Evolutionary conservation across 495 filamentous ascomycete species (phyloP), one percentile per base, ranked within the genome.

Genomic region (Aspergillus coremiiformis): DNA sequence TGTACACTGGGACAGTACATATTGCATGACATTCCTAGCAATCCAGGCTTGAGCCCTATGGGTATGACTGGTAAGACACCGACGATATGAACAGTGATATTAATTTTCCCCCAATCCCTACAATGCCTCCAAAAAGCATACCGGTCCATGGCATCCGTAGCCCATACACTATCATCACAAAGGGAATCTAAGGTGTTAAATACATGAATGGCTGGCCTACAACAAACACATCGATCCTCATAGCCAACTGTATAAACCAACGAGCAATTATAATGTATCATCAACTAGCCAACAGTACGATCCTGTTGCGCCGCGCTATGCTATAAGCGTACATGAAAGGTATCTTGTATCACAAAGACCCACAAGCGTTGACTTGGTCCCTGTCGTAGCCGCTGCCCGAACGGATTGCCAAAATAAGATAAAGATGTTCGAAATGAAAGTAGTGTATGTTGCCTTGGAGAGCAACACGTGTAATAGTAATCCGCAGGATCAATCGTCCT

Each of bases 401-500:
- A 51, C 15, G 14, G 24, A 51, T 42, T 20, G 37, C 23, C 48
- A 51, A 29, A 26, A 19, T 27, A 4, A 21, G 39, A 19, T 30
- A 21, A 21, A 29, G 14, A 17, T 2, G 32, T 12, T 45, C 23
- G 43, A 19, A 42, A 51, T 17, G 33, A 29, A 30, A n/a, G n/a
- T n/a, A n/a, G 26, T n/a, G 9, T 8, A n/a, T 17, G 17, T 37
- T n/a, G 33, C 32, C 12, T 35, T 12, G 44, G 26, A 24, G 49
- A 32, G 24, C 41, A 19, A 29, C 44, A 43, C 43, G 21, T 37
- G 21, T 37, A 33, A 45, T 51, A 27, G 29, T 39, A 53, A 47
- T 47, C 8, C 15, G 32, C 42, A 22, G 23, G 46, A 39, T 63
- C 41, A 72, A 52, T 68, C 67, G 30, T 67, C 66, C 51, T 70